Conservation (phyloP, 2,329 filamentous ascomycete species). For the Arthrobotrys megalospora region DNA sequence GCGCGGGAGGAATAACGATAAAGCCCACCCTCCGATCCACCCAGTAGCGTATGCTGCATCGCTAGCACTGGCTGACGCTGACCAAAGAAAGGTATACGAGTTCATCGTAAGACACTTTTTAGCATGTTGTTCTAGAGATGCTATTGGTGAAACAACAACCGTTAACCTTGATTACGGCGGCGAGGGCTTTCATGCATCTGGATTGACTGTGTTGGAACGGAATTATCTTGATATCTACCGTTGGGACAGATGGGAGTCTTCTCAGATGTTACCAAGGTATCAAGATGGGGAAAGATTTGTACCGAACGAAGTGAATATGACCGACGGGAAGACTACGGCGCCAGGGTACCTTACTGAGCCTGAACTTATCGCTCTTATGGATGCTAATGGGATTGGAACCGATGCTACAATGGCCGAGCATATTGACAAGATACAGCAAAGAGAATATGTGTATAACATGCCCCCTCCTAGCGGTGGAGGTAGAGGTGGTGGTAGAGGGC, state of each 20-base stretch:
- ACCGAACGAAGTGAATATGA: constrained; percentile 89
- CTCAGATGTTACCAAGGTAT: constrained; percentile 84
- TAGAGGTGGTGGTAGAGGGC: constrained; percentile 65
- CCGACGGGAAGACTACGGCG: constrained; percentile 88
- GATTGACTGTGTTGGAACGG: constrained; percentile 85
- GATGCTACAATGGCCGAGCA: constrained; percentile 99
- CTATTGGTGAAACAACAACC: constrained; percentile 86
- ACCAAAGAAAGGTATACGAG: constrained; percentile 87
- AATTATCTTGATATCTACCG: constrained; percentile 97
- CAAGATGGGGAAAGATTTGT: constrained; percentile 84
- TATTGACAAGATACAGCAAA: constrained; percentile 92
- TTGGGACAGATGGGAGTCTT: constrained; percentile 97
- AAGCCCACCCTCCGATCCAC: constrained; percentile 97
- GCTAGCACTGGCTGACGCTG: constrained; percentile 73
- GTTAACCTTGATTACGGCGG: constrained; percentile 84
- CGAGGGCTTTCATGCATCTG: constrained; percentile 85
- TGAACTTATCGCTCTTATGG: constrained; percentile 95
- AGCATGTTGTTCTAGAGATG: constrained; percentile 95
- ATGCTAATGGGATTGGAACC: constrained; percentile 97
- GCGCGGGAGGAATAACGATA: constrained; percentile 89
- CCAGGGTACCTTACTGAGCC: constrained; percentile 93
- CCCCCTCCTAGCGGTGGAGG: constrained; percentile 68
- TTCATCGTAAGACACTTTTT: constrained; percentile 93
- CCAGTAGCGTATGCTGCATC: constrained; percentile 87
- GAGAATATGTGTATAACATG: constrained; percentile 84